A percentile compares a stretch with the other conserved stretches of the same genome.
These are phyloP conservation scores for Boletus tylopilopsis DNA, from an alignment of 768 basidiomycete genomes.

Conservation along the genomic window DNA sequence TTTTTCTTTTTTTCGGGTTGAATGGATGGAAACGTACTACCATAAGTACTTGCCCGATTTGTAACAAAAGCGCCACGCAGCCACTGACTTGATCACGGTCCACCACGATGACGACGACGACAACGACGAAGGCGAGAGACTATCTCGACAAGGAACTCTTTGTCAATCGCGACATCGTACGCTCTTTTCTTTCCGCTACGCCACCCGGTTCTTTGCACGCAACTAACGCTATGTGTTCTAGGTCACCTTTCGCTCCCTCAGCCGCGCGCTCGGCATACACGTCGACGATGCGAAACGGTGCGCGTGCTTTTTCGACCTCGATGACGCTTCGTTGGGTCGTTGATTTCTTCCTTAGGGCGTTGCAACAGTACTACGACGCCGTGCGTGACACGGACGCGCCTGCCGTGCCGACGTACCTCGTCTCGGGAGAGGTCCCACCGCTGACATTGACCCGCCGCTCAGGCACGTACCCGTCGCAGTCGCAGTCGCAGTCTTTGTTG, in stretches of 20 bases:
- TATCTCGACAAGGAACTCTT: conserved; percentile 46
- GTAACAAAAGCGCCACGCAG: too few species aligned
- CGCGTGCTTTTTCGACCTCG: not conserved
- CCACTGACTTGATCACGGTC: too few species aligned
- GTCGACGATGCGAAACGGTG: conserved; percentile 81
- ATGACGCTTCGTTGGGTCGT: not conserved
- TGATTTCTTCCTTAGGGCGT: conserved; percentile 36
- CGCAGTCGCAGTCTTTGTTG: conserved; percentile 14
- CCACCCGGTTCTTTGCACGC: too few species aligned
- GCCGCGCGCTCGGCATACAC: conserved; percentile 65
- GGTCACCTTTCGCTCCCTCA: conserved; percentile 80
- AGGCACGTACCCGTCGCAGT: conserved; percentile 5
- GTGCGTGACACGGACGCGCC: conserved; percentile 32
- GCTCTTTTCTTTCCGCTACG: conserved; percentile 12
- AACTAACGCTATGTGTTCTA: too few species aligned
- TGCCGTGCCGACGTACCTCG: conserved; percentile 61
- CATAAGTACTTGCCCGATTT: too few species aligned
- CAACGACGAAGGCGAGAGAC: conserved; percentile 31
- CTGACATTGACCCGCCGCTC: conserved; percentile 7
- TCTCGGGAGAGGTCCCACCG: conserved; percentile 51
- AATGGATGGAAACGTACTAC: too few species aligned
- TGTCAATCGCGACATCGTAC: conserved; percentile 42
- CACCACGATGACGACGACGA: conserved; percentile 29
- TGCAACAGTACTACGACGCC: conserved; percentile 53
- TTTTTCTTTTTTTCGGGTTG: not conserved